Conservation (phyloP, 441 rosid species). For the Eugenia klotzschiana region DNA sequence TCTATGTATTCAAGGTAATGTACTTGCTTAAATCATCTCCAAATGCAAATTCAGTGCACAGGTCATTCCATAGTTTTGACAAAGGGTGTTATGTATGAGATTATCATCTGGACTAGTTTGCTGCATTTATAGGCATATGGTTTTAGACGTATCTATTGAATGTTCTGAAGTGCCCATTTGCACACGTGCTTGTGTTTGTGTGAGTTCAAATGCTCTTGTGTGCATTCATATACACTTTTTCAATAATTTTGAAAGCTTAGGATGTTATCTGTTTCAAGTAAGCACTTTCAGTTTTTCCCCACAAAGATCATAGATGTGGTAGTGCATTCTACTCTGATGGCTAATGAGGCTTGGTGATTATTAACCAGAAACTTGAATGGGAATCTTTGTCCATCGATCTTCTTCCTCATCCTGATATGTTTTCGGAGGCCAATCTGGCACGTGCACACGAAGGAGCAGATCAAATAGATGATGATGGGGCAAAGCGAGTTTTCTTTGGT, state of each 20-base stretch:
- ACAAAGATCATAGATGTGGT: neutral
- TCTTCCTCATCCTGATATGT: constrained; percentile 99
- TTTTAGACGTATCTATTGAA: neutral
- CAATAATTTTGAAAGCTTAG: neutral
- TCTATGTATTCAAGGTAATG: constrained; percentile 85
- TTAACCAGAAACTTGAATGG: constrained; percentile 90
- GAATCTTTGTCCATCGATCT: constrained; percentile 91
- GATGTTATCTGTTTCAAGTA: neutral
- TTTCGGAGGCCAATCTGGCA: constrained; percentile 75
- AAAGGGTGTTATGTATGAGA: neutral
- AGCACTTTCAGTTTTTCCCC: neutral
- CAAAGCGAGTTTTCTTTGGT: constrained; percentile 94
- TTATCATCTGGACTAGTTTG: neutral
- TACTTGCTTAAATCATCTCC: neutral
- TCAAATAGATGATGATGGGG: constrained; percentile 94
- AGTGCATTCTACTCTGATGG: constrained; percentile 1
- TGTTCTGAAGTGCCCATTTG: neutral
- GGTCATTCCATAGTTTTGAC: neutral
- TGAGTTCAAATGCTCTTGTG: neutral
- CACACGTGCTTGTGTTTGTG: neutral
- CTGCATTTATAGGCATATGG: neutral
- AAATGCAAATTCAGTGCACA: neutral
- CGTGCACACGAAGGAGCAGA: constrained; percentile 41
- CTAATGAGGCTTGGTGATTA: constrained; percentile 21
- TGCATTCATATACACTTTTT: neutral